A percentile compares a stretch with the other conserved stretches of the same genome.
phyloP scores from a whole-genome alignment of 148 eudicot genomes.

The Arctostaphylos glauca region DNA sequence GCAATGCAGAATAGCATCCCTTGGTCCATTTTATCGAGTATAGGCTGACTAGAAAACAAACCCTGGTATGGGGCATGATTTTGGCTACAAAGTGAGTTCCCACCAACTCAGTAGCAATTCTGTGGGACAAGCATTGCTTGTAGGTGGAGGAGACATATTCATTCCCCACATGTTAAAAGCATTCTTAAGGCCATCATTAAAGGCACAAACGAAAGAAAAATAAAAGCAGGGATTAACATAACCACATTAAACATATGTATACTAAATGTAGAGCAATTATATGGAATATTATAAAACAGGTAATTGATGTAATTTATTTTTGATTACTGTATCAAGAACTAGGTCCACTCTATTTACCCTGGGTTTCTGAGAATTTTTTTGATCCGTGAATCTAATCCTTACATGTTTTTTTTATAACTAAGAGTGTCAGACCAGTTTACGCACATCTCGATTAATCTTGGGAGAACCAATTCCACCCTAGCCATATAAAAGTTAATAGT shows the following conservation, averaged over 20 bases:
- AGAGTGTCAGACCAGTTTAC: too few relatives aligned
- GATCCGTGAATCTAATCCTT: not conserved
- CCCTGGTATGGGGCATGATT: not conserved
- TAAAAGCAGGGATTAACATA: not conserved
- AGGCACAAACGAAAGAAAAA: constrained; percentile 29
- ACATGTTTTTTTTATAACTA: not conserved
- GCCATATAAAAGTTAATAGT: too few relatives aligned
- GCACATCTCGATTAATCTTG: too few relatives aligned
- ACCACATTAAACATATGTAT: constrained; percentile 3
- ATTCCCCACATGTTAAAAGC: constrained; percentile 42
- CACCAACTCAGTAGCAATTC: not conserved
- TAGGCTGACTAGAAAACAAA: not conserved
- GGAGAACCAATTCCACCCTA: too few relatives aligned
- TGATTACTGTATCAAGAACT: not conserved
- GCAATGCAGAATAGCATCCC: too few relatives aligned
- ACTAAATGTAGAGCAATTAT: not conserved
- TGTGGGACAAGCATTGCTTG: constrained; percentile 12
- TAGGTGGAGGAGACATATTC: constrained; percentile 38
- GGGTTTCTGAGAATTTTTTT: not conserved
- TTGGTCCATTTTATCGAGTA: not conserved
- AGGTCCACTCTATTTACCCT: not conserved
- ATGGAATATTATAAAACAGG: not conserved
- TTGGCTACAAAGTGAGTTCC: constrained; percentile 6
- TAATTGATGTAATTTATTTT: not conserved
- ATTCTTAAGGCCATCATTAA: constrained; percentile 44